Conservation (phyloP, 2,329 filamentous ascomycete genomes). For the Fusarium tricinctum region DNA sequence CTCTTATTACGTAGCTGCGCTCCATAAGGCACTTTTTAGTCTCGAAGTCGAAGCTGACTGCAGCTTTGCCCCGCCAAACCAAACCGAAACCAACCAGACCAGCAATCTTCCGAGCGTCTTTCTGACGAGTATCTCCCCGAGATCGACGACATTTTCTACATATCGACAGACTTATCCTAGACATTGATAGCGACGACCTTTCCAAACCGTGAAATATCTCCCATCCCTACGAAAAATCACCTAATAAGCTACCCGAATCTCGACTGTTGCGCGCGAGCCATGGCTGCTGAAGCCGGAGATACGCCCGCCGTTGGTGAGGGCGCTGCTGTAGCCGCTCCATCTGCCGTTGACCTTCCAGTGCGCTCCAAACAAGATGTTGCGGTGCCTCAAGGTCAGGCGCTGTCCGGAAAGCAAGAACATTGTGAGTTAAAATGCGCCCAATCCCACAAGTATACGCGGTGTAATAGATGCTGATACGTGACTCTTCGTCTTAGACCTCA, state of each 20-base stretch:
- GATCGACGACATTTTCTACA: conserved; percentile 24
- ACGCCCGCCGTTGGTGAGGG: conserved; percentile 44
- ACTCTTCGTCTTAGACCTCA: conserved; percentile 73
- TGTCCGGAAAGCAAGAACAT: conserved; percentile 98
- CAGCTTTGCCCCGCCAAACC: conserved; percentile 46
- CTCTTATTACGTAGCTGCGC: conserved; percentile 39
- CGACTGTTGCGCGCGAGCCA: conserved; percentile 36
- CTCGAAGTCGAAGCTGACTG: conserved; percentile 31
- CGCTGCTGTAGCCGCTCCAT: conserved; percentile 31
- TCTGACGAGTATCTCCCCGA: conserved; percentile 23
- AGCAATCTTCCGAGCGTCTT: conserved; percentile 23
- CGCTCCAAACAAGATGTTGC: conserved; percentile 50
- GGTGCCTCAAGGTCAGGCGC: conserved; percentile 61
- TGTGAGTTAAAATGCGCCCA: conserved; percentile 69
- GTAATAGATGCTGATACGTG: conserved; percentile 31
- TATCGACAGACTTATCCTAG: conserved; percentile 14
- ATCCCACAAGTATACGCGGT: background rate
- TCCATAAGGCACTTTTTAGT: conserved; percentile 7
- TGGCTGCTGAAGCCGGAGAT: conserved; percentile 50
- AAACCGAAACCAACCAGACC: conserved; percentile 12
- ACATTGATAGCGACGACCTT: conserved; percentile 24
- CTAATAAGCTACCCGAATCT: conserved; percentile 20
- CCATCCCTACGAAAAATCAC: conserved; percentile 1
- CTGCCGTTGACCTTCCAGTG: conserved; percentile 50
- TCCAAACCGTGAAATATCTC: conserved; percentile 5